Base-by-base conservation (phyloP, 2,329 filamentous ascomycete species). In the Alternaria brassicicola region DNA sequence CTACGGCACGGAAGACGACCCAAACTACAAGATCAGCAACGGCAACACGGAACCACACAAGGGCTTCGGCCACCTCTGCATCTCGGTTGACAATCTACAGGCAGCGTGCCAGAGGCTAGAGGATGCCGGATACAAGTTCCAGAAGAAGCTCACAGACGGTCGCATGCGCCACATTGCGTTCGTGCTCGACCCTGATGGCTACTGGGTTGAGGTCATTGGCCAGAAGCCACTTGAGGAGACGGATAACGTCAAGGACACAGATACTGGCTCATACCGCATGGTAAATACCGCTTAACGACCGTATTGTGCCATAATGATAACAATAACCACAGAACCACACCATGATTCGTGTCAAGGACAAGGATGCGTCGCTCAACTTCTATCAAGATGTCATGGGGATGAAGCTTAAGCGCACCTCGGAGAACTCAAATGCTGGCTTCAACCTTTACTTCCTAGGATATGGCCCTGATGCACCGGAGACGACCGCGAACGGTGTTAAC, bases 401-500 rank as follows among this genome's bases (percentile, higher is more conserved):
- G 95, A 86, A 84, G 23, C 84, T 96, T 33, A 81, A 94, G 71
- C 87, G 91, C 59, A 93, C 88, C 3, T 79, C 78, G 10, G 91
- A 96, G 79, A 89, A 86, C 67, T 79, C 85, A 21, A 85, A 86
- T 28, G 88, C 86, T 17, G 86, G 86, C 21, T 98, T 97, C 81
- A 96, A 93, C 69, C 83, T 97, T 23, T 98, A 97, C 80, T 98
- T 98, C 83, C 83, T 98, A 38, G 93, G 89, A 19, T 99, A 97
- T 72, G 81, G 81, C 2, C 62, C 73, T 4, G 70, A 76, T 10
- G 73, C 75, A 1, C 79, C 85, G 7, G 80, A 84, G 42, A 80
- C 83, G 36, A 83, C 83, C 26, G 81, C 84, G 26, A 84, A 85
- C 54, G 82, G 81, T 30, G 81, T 83, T 41, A 88, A 85, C 57